Evolutionary conservation across 257 asterid genomes (phyloP), one percentile per base, ranked within the genome.

Genomic region (Plantago ovata): DNA sequence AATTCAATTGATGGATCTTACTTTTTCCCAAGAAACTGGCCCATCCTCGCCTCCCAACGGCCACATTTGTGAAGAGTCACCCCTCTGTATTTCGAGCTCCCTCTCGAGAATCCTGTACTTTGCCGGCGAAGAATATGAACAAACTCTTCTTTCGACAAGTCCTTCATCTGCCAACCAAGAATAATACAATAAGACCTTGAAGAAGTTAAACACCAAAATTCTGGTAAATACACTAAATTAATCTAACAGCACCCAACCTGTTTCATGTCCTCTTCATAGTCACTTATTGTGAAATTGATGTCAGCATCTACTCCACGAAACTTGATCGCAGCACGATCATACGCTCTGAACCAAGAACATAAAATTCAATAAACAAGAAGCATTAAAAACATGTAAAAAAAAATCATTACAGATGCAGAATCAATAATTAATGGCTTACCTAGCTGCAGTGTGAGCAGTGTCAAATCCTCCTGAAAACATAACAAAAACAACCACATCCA

Each of bases 401-500:
- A 22, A 54, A 16, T 48, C 24, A 18, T 65, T 62, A 33, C 56
- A 21, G 49, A 64, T 67, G 19, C 47, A 23, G 18, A 3, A 14
- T 38, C 19, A 44, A 45, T 22, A 64, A 43, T 16, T 38, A 16
- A 69, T 38, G 14, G 53, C 63, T 64, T 66, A 87, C 98, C 94
- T 75, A 75, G 97, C 97, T 20, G 97, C 97, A 60, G 86, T 76
- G 74, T 84, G 93, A 71, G 97, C 95, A n/a, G 97, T 87, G 72
- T 91, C 98, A 60, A 91, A 91, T 63, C 96, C 98, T 49, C 96
- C 98, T 90, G 79, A 66, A 69, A 79, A 52, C 44, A 56, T 15
- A 22, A 56, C 58, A 15, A 40, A 70, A 13, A 40, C 13, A 49
- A 21, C 54, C 54, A 18, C 3, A 15, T 16, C 36, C 11, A 55